Evolutionary conservation across 768 basidiomycete genomes (phyloP).

Genomic region (Lentinula detonsa): DNA sequence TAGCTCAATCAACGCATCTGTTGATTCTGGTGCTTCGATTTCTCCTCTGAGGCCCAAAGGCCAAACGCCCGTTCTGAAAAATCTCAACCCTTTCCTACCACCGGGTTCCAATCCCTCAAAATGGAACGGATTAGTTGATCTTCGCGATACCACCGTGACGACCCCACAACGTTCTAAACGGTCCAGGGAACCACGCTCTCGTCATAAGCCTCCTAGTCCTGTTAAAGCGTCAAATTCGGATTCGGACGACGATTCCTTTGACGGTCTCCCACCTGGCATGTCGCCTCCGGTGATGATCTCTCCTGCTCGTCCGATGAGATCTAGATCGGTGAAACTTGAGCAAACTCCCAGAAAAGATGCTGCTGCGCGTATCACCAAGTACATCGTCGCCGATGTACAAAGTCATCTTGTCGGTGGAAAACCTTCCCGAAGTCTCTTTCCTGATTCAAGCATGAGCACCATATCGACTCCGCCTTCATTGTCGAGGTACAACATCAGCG

Average conservation of each 20-base stretch:
- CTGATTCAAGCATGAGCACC: slow-evolving; percentile 63
- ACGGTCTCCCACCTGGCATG: slow-evolving; percentile 48
- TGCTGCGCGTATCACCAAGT: slow-evolving; percentile 59
- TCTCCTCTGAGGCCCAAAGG: slow-evolving; percentile 36
- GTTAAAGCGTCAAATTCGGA: slow-evolving; percentile 15
- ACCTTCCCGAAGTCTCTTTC: background rate
- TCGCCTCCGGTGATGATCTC: slow-evolving; percentile 54
- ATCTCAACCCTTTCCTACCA: slow-evolving; percentile 57
- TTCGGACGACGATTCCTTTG: slow-evolving; percentile 46
- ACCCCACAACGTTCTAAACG: slow-evolving; percentile 35
- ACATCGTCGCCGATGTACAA: slow-evolving; percentile 54
- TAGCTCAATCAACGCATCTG: slow-evolving; percentile 19
- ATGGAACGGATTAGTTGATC: slow-evolving; percentile 75
- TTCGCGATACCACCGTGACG: slow-evolving; percentile 47
- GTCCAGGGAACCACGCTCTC: slow-evolving; percentile 18
- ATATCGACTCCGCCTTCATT: slow-evolving; percentile 68
- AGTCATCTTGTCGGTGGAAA: slow-evolving; percentile 22
- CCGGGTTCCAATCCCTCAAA: slow-evolving; percentile 39
- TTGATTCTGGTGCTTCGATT: slow-evolving; percentile 17
- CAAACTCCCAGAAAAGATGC: slow-evolving; percentile 72
- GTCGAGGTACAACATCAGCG: slow-evolving; percentile 52
- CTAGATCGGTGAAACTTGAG: slow-evolving; percentile 39
- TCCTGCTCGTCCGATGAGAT: slow-evolving; percentile 44
- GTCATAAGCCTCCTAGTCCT: background rate
- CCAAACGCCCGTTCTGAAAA: slow-evolving; percentile 52